Evolutionary conservation across 2,329 filamentous ascomycete genomes (phyloP), one percentile per base, ranked within the genome.

Genomic region (Aspergillus quadrilineatus): DNA sequence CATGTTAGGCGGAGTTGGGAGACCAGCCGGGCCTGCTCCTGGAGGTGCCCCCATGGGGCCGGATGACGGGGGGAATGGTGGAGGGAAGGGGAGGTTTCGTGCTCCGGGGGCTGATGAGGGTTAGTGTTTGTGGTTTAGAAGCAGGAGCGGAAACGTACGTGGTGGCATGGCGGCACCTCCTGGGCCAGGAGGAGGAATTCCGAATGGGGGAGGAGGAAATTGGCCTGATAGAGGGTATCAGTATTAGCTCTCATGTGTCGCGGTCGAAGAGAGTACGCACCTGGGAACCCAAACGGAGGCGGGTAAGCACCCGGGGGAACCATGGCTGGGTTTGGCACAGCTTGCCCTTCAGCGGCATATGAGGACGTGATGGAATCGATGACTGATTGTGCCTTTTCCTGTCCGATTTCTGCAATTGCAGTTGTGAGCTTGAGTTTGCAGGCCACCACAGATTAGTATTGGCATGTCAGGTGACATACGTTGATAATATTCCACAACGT

Each of bases 401-500:
- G 93, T 47, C 93, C 94, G 74, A 99, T 97, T 80, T 97, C 90
- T 93, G 69, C 6, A 14, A 60, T 47, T 39, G 49, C 6, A 14
- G 58, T 45, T 43, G 49, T 46, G 15, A 26, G 3, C 17, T 30
- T 14, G 34, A 12, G 28, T 15, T 10, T 17, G 14, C 7, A 26
- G 1, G 5, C 9, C 14, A 29, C 7, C n/a, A 10, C 28, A 39
- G 29, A 15, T 22, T 22, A 22, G 22, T 22, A 22, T 22, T 22
- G 22, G 22, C 22, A 28, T 29, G n/a, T 10, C 17, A n/a, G 34
- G 32, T 53, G 17, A 50, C 73, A 57, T 77, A 92, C 89, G 92
- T 79, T 97, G 92, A 76, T 99, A 99, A 79, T 99, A 99, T 73
- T 97, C 92, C 67, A 97, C 89, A 30, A 99, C 94, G 76, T 99